A percentile compares a stretch with the other conserved stretches of the same genome.
Evolutionary conservation across 2,329 filamentous ascomycete species (phyloP).

Genomic region (Botryosphaeria dothidea): DNA sequence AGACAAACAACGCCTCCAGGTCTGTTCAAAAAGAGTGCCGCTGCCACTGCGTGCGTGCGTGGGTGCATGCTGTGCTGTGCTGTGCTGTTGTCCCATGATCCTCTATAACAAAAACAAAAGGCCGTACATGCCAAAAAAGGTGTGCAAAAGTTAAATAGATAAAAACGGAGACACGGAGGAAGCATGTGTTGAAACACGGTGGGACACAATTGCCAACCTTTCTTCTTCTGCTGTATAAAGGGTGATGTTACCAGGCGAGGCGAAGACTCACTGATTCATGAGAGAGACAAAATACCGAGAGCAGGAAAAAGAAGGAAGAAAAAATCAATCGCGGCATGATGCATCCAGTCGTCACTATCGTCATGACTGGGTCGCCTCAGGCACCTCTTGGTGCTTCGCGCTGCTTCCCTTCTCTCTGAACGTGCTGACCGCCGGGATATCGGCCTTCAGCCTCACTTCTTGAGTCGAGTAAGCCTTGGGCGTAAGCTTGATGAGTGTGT

Average conservation of each 20-base stretch:
- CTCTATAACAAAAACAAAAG: background rate
- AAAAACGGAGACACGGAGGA: background rate
- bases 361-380: background rate
- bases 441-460: slow-evolving; percentile 81
- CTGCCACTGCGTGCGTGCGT: background rate
- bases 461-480: slow-evolving; percentile 92
- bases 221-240: background rate
- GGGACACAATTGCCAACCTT: background rate
- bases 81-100: background rate
- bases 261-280: background rate
- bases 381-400: slow-evolving; percentile 11
- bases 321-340: background rate
- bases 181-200: background rate
- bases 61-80: background rate
- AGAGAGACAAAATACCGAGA: too few species aligned
- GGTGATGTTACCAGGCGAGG: too few species aligned
- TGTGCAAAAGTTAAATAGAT: background rate
- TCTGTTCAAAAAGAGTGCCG: background rate
- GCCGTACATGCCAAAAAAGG: background rate
- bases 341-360: background rate
- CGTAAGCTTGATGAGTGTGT: slow-evolving; percentile 94
- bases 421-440: slow-evolving; percentile 94
- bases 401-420: slow-evolving; percentile 81
- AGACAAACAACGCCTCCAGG: background rate
- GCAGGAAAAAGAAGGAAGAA: background rate